Base-by-base conservation (phyloP, 202 grass and related monocot genomes). In the Schoenoplectus tabernaemontani region DNA sequence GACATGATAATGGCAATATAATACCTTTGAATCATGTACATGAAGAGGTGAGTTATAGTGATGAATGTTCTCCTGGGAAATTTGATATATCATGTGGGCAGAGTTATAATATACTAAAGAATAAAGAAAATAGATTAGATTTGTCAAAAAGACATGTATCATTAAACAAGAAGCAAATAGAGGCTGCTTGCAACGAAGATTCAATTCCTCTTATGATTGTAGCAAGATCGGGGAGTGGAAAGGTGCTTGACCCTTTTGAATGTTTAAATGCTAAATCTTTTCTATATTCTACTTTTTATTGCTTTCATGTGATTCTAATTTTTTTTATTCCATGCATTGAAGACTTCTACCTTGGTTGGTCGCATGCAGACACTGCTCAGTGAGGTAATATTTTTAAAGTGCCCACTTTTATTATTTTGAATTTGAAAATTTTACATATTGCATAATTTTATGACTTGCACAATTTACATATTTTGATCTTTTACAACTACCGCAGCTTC, bases 281-380 rank as follows among this genome's bases (percentile, higher is more conserved):
- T 78, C 38, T 64, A 17, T 85, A 46, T 51, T 83, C 33, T 78
- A 33, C 22, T 43, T 28, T 50, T 90, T 79, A 41, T 80, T 70
- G 28, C 24, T 24, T 84, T 83, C 28, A 19, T 59, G 43, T 82
- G 60, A 43, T 89, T 54, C 74, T 59, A 51, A 16, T 59, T 42
- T 79, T 50, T 66, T 63, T 61, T 37, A 36, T 84, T 33, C 56
- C 85, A 22, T 84, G 80, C 60, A 84, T 12, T 84, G 59, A 80
- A 97, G 95, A 97, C 95, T 77, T 97, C 95, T 22, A 94, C 95
- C 77, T 94, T 97, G 95, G 95, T 97, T 44, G 91, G 89, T 19
- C 87, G 95, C 51, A 91, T 97, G 79, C 84, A 94, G 71, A 97
- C 84, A 62, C 85, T 97, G 15, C 91, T 97, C 62, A 87, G 90